These are phyloP conservation scores for Aspergillus candidus DNA, from an alignment of 2,329 filamentous ascomycete species.

Conservation along the genomic window DNA sequence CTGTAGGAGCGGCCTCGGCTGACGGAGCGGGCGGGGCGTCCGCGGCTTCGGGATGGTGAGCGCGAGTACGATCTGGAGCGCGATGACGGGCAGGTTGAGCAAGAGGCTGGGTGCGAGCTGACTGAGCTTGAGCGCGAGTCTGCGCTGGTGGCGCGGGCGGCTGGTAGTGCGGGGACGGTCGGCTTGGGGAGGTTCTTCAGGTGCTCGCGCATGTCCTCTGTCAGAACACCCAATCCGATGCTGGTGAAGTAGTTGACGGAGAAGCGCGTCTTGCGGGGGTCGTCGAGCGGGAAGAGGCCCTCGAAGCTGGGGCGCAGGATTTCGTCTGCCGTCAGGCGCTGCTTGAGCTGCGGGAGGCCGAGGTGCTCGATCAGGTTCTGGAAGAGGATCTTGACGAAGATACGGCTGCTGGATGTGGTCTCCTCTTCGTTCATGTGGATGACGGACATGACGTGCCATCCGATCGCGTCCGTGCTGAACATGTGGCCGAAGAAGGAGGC, in stretches of 20 bases:
- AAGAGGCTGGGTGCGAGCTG: conserved; percentile 25
- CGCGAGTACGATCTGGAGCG: conserved; percentile 37
- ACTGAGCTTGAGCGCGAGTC: conserved; percentile 64
- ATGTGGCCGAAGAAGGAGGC: conserved; percentile 92
- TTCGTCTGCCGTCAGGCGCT: conserved; percentile 66
- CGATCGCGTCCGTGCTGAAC: conserved; percentile 78
- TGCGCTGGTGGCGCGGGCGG: conserved; percentile 48
- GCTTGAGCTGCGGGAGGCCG: conserved; percentile 72
- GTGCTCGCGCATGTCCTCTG: conserved; percentile 88
- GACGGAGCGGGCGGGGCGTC: conserved; percentile 17
- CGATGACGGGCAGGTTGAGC: conserved; percentile 29
- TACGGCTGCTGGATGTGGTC: conserved; percentile 90
- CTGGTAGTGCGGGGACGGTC: conserved; percentile 60
- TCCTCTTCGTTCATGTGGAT: conserved; percentile 94
- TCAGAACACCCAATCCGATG: conserved; percentile 90
- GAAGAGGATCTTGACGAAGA: conserved; percentile 97
- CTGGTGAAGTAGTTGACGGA: conserved; percentile 99
- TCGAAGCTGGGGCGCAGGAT: conserved; percentile 69
- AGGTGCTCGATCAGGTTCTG: conserved; percentile 84
- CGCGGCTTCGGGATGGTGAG: conserved; percentile 24
- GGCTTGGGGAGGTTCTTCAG: conserved; percentile 88
- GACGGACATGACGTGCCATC: conserved; percentile 80
- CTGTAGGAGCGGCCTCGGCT: conserved; percentile 26
- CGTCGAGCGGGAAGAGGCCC: conserved; percentile 85
- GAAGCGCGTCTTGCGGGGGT: conserved; percentile 85